Evolutionary conservation across 2,329 filamentous ascomycete genomes (phyloP).

Genomic region (Keithomyces neogunnii): DNA sequence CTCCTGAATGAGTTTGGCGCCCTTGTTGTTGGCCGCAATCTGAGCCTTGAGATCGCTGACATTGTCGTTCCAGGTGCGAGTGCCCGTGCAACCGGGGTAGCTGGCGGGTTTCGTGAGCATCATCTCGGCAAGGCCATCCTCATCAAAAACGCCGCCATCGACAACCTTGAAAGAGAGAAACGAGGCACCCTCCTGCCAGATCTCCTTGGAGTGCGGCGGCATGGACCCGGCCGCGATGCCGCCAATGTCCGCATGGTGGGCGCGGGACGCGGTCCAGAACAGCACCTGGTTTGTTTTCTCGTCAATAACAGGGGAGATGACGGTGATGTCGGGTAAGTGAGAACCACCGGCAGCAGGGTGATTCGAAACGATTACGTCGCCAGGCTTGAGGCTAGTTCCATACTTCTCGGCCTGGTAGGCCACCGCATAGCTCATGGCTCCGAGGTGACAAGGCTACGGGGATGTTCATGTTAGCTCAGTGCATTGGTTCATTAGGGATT

Average conservation of each 20-base stretch:
- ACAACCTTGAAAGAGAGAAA: slow-evolving; percentile 65
- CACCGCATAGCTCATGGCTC: slow-evolving; percentile 71
- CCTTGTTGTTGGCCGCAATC: slow-evolving; percentile 79
- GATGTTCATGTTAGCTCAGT: no score
- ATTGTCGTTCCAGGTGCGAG: slow-evolving; percentile 72
- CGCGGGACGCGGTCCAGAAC: slow-evolving; percentile 54
- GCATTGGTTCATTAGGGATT: no score
- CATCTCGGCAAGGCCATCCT: slow-evolving; percentile 63
- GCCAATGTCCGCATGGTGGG: slow-evolving; percentile 44
- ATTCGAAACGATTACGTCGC: slow-evolving; percentile 29
- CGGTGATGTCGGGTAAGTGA: slow-evolving; percentile 30
- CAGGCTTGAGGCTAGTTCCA: slow-evolving; percentile 33
- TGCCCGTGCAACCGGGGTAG: slow-evolving; percentile 69
- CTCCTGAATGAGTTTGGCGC: slow-evolving; percentile 63
- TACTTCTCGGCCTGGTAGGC: slow-evolving; percentile 61
- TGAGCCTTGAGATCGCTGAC: slow-evolving; percentile 82
- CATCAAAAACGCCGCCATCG: slow-evolving; percentile 68
- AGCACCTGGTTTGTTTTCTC: slow-evolving; percentile 27
- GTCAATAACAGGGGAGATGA: slow-evolving; percentile 27
- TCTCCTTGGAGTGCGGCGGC: slow-evolving; percentile 63
- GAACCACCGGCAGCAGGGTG: slow-evolving; percentile 26
- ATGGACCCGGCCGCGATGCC: slow-evolving; percentile 76
- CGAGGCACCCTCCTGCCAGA: slow-evolving; percentile 56
- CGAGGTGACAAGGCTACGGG: slow-evolving; percentile 55
- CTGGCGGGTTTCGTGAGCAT: slow-evolving; percentile 66